phyloP scores from a whole-genome alignment of 495 filamentous ascomycete genomes.

The Chaetomium fimeti region DNA sequence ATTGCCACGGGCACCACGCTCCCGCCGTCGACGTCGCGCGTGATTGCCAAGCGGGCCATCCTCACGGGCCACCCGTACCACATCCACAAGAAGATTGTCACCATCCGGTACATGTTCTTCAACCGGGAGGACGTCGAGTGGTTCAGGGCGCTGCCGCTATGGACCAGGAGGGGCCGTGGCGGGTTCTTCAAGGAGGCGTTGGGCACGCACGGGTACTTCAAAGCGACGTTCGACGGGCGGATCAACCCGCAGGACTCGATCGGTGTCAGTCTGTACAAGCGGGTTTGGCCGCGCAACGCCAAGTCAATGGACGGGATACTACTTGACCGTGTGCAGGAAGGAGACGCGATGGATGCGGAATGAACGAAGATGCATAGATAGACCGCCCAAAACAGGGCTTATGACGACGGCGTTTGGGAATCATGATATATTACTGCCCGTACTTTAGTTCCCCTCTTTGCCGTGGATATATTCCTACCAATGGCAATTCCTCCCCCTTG shows the following conservation, averaged over 20 bases:
- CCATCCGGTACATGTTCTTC: constrained; percentile 99
- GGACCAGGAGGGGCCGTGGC: constrained; percentile 83
- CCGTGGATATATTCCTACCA: not conserved
- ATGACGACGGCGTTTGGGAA: constrained; percentile 23
- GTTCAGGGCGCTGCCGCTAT: constrained; percentile 94
- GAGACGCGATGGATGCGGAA: constrained; percentile 42
- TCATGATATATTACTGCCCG: constrained; percentile 5
- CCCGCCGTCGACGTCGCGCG: constrained; percentile 70
- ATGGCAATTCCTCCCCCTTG: not conserved
- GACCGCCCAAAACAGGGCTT: constrained; percentile 11
- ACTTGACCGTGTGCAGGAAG: constrained; percentile 31
- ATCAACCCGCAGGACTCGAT: constrained; percentile 94
- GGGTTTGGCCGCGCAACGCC: constrained; percentile 78
- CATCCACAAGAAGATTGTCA: constrained; percentile 95
- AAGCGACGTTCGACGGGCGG: constrained; percentile 93
- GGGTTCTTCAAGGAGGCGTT: constrained; percentile 91
- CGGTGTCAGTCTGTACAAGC: constrained; percentile 89
- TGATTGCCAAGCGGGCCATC: constrained; percentile 91
- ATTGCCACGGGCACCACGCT: constrained; percentile 84
- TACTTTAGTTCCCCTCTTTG: not conserved
- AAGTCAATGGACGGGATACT: constrained; percentile 48
- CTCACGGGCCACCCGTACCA: constrained; percentile 96
- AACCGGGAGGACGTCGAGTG: constrained; percentile 89
- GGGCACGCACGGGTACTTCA: constrained; percentile 98
- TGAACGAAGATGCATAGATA: constrained; percentile 17